These are phyloP conservation scores for Neofusicoccum laricinum DNA, from an alignment of 2,329 filamentous ascomycete genomes.

Conservation along the genomic window DNA sequence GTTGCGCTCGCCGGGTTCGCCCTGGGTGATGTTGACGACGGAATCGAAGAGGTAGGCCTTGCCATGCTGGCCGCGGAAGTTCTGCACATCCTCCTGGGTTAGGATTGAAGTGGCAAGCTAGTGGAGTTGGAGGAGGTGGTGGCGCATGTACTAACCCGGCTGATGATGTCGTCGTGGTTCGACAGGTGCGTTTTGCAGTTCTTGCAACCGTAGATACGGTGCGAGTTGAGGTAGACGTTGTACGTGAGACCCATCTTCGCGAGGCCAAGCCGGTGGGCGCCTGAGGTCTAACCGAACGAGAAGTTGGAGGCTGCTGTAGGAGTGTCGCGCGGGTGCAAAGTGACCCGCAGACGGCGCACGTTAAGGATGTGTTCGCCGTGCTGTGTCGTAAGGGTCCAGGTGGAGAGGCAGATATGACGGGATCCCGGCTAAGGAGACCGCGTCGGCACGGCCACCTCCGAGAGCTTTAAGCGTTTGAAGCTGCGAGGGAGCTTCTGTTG, in stretches of 20 bases:
- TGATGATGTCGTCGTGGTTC: constrained; percentile 95
- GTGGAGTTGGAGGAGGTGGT: neutral
- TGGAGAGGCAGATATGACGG: neutral
- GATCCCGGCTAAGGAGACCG: constrained; percentile 8
- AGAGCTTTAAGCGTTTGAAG: neutral
- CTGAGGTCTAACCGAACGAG: neutral
- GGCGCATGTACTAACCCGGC: constrained; percentile 61
- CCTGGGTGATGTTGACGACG: constrained; percentile 85
- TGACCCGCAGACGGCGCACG: neutral
- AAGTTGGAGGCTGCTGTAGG: neutral
- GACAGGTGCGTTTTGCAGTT: constrained; percentile 93
- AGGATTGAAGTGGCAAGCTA: neutral
- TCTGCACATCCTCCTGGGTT: constrained; percentile 52
- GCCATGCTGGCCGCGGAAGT: constrained; percentile 96
- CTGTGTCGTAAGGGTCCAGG: neutral
- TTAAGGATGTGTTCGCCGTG: neutral
- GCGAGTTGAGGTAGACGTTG: constrained; percentile 84
- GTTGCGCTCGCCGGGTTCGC: constrained; percentile 86
- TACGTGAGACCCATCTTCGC: constrained; percentile 77
- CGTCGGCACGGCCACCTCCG: constrained; percentile 12
- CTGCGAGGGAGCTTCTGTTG: neutral
- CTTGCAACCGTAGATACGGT: constrained; percentile 87
- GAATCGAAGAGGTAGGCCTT: constrained; percentile 95
- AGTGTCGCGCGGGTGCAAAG: neutral
- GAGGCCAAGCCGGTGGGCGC: neutral